These are phyloP conservation scores for Vigna radiata DNA, from an alignment of 306 rosid species.

Conservation along the genomic window DNA sequence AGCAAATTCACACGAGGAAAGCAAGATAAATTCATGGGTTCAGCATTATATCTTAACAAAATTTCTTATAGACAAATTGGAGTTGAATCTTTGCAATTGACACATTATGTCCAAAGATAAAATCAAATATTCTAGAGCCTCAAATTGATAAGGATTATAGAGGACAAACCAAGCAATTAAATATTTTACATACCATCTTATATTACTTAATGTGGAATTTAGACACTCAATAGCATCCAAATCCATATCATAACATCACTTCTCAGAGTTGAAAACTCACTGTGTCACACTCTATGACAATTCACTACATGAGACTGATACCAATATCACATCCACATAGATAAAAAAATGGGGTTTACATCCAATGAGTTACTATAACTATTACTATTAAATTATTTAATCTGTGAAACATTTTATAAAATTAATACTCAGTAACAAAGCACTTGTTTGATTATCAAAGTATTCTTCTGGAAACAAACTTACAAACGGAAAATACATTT, in stretches of 20 bases:
- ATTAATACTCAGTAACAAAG: conserved; percentile 6
- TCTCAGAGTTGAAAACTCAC: no score
- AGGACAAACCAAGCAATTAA: no score
- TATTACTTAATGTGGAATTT: no score
- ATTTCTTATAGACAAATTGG: not conserved
- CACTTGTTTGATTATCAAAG: conserved; percentile 16
- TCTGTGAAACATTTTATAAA: not conserved
- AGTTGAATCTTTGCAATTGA: conserved; percentile 25
- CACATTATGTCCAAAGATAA: not conserved
- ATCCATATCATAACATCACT: no score
- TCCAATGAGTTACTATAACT: not conserved
- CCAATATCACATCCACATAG: not conserved
- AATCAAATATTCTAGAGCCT: not conserved
- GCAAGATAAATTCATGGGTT: conserved; percentile 8
- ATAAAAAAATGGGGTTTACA: not conserved
- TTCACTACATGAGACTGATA: no score
- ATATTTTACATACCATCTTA: no score
- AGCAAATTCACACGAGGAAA: not conserved
- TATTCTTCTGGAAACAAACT: conserved; percentile 1
- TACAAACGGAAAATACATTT: not conserved
- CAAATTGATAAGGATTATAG: not conserved
- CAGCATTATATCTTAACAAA: not conserved
- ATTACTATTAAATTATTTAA: not conserved
- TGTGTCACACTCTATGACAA: no score
- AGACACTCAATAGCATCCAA: no score